Percentiles rank a stretch among this genome's conserved stretches.
Conservation (phyloP, 805 yeast species). For the Torulaspora maleeae region DNA sequence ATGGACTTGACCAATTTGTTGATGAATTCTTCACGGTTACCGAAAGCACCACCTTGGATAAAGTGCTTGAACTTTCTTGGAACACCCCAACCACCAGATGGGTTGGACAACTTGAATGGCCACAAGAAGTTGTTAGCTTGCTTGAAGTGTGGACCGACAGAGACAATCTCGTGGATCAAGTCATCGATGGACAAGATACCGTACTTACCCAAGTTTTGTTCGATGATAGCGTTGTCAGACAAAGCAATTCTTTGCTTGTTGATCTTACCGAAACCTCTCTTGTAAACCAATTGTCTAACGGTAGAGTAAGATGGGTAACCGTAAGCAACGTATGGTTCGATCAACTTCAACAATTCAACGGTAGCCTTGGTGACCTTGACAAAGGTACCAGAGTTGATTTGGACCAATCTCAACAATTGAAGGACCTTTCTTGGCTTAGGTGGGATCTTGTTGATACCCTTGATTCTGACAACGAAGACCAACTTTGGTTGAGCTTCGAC, state of each 20-base stretch:
- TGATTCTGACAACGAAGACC: conserved; percentile 95
- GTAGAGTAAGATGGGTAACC: conserved; percentile 95
- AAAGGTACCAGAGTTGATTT: conserved; percentile 92
- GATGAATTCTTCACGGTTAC: conserved; percentile 96
- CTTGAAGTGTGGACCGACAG: conserved; percentile 98
- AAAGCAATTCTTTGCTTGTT: conserved; percentile 93
- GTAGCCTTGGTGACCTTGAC: conserved; percentile 96
- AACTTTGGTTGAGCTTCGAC: conserved; percentile 93
- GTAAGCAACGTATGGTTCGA: conserved; percentile 95
- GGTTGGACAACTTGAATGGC: conserved; percentile 97
- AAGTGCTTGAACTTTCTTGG: conserved; percentile 95
- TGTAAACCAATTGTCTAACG: conserved; percentile 88
- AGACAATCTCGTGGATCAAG: conserved; percentile 91
- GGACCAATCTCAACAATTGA: conserved; percentile 88
- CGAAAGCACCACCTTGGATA: conserved; percentile 97
- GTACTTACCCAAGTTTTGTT: conserved; percentile 84
- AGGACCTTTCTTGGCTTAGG: conserved; percentile 99
- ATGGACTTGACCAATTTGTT: conserved; percentile 90
- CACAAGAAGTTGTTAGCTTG: conserved; percentile 97
- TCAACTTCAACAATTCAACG: conserved; percentile 82
- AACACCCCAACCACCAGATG: conserved; percentile 97
- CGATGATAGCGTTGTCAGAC: conserved; percentile 82
- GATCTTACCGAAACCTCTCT: conserved; percentile 97
- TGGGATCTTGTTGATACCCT: conserved; percentile 98
- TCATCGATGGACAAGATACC: conserved; percentile 90